Evolutionary conservation across 176 grass and related monocot species (phyloP), one percentile per base, ranked within the genome.

Genomic region (Zea mays): DNA sequence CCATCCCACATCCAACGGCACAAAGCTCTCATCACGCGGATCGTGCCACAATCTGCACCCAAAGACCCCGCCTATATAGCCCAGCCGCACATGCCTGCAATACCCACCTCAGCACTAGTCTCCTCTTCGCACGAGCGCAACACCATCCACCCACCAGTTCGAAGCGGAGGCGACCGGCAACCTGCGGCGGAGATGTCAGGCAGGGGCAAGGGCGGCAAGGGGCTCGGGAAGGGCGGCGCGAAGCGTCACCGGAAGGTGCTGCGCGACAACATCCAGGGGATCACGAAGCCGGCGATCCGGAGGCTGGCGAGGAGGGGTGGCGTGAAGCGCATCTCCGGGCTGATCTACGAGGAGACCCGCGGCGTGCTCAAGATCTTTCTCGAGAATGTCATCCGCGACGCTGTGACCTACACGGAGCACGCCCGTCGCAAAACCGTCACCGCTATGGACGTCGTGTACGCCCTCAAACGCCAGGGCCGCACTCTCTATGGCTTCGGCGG

Each of bases 291-390:
- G 69, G 90, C 93, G 41, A 97, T 97, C 45, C 83, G 89, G 7
- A 75, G 95, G 1, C 73, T 94, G 68, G 95, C 95, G 10, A 62
- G 89, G 8, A 72, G 95, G 13, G 95, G 95, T 4, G 91, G 95
- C 68, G 95, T 97, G 46, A 97, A 97, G 87, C 91, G 95, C 84
- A 97, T 97, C 82, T 88, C 81, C 10, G 91, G 95, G 0, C 83
- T 97, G 35, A 97, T 94, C 85, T 97, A 97, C 69, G 93, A 97
- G 88, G 93, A 97, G 90, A 97, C 90, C 10, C 93, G 90, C 50
- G 93, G 93, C 74, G 93, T 97, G 39, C 93, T 97, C 71, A 97
- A 97, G 94, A 94, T 97, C 86, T 97, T 97, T 73, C 91, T 97
- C 16, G 91, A 97, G 91, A 97, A 97, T 55, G 89, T 97, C 47